These are phyloP conservation scores for Volvox reticuliferus DNA, from an alignment of 139 green algal species.

Conservation along the genomic window DNA sequence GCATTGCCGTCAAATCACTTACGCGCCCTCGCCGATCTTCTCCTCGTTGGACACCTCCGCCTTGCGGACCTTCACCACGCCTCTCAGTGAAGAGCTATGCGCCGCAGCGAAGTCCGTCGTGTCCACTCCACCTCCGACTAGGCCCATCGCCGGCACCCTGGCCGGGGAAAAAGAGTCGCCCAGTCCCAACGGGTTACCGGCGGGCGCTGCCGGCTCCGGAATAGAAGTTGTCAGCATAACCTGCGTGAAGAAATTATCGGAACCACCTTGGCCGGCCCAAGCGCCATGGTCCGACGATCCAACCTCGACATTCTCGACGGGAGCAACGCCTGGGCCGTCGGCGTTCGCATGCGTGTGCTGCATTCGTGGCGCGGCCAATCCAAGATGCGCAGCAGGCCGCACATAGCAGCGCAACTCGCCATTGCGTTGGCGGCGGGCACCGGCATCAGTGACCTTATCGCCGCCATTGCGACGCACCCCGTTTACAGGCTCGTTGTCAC, in stretches of 20 bases:
- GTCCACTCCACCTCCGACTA: not conserved
- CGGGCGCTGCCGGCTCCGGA: not conserved
- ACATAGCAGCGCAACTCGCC: conserved; percentile 1
- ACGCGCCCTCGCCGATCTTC: conserved; percentile 83
- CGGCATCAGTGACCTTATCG: too few relatives aligned
- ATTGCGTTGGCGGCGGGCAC: not conserved
- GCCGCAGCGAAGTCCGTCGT: too few relatives aligned
- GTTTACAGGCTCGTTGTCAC: not conserved
- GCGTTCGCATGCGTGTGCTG: not conserved
- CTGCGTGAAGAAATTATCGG: conserved; percentile 43
- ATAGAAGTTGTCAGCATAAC: conserved; percentile 17
- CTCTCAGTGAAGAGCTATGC: conserved; percentile 43
- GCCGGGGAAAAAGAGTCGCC: conserved; percentile 13
- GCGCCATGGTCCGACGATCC: too few relatives aligned
- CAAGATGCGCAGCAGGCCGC: not conserved
- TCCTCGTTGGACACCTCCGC: conserved; percentile 68
- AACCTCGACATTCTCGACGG: too few relatives aligned
- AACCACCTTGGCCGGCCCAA: too few relatives aligned
- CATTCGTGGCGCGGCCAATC: not conserved
- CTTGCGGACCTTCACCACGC: conserved; percentile 57
- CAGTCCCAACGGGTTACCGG: not conserved
- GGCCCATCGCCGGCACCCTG: not conserved
- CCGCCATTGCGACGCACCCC: not conserved
- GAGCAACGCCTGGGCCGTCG: not conserved
- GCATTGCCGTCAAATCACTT: not conserved